phyloP scores from a whole-genome alignment of 2,329 filamentous ascomycete species.

The Aspergillus pseudotamarii region DNA sequence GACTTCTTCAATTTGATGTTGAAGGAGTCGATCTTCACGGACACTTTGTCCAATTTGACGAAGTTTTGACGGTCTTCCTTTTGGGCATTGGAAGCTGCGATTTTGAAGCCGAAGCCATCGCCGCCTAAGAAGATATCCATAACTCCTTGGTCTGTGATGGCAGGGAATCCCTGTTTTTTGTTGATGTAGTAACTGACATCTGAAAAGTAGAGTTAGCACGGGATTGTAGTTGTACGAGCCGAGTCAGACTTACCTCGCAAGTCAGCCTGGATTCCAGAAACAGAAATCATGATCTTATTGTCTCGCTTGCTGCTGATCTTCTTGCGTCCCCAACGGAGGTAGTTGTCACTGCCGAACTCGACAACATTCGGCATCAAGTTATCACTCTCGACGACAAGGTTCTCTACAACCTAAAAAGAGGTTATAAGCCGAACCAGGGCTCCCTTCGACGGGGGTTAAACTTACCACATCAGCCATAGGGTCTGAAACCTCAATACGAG shows the following conservation, averaged over 20 bases:
- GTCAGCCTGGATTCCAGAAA: conserved; percentile 91
- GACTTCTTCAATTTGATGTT: conserved; percentile 92
- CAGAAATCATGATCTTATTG: conserved; percentile 81
- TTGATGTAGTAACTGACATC: conserved; percentile 95
- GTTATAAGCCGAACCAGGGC: neutral
- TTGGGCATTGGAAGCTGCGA: conserved; percentile 81
- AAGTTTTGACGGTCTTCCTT: conserved; percentile 76
- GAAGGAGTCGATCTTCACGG: conserved; percentile 78
- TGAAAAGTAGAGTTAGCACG: conserved; percentile 22
- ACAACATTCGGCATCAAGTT: conserved; percentile 93
- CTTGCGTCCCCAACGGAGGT: conserved; percentile 94
- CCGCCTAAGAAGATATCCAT: conserved; percentile 87
- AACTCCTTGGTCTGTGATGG: conserved; percentile 82
- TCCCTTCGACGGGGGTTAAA: neutral
- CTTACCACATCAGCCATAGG: conserved; percentile 72
- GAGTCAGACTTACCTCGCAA: conserved; percentile 53
- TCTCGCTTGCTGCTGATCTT: conserved; percentile 77
- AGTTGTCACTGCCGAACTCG: conserved; percentile 89
- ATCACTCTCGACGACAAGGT: conserved; percentile 91
- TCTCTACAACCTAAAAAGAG: conserved; percentile 70
- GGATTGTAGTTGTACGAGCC: neutral
- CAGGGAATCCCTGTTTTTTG: conserved; percentile 90
- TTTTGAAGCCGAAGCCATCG: conserved; percentile 86
- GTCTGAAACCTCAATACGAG: conserved; percentile 91
- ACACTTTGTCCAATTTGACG: conserved; percentile 91